Percentiles rank a stretch among this genome's conserved stretches.
These are phyloP conservation scores for Salvia sclarea DNA, from an alignment of 305 asterid genomes.

Conservation along the genomic window DNA sequence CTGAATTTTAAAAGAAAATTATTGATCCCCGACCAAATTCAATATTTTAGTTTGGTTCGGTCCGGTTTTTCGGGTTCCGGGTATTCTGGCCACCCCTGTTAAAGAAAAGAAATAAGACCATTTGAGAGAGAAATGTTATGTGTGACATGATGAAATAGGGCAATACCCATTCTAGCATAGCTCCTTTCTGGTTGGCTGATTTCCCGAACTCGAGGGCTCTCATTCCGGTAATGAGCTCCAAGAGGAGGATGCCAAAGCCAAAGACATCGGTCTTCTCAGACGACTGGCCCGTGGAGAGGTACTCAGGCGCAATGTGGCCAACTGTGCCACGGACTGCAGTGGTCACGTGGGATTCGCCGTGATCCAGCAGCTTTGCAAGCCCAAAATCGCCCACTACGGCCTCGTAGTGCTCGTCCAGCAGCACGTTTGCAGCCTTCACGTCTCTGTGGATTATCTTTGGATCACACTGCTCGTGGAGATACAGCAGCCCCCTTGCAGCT, in stretches of 20 bases:
- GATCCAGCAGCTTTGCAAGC: constrained; percentile 91
- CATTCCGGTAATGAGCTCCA: constrained; percentile 95
- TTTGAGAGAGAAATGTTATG: not conserved
- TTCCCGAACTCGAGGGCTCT: constrained; percentile 89
- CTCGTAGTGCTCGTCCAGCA: constrained; percentile 76
- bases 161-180: constrained; percentile 86
- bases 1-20: too few relatives aligned
- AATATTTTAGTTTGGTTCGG: too few relatives aligned
- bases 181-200: constrained; percentile 79
- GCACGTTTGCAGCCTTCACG: constrained; percentile 92
- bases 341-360: constrained; percentile 87
- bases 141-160: not conserved
- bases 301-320: constrained; percentile 95
- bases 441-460: constrained; percentile 96
- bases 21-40: too few relatives aligned
- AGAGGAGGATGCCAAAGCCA: constrained; percentile 87
- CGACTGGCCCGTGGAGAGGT: constrained; percentile 97
- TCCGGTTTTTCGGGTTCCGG: too few relatives aligned
- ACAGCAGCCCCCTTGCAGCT: constrained; percentile 87
- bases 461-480: constrained; percentile 96
- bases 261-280: constrained; percentile 95
- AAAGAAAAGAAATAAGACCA: not conserved
- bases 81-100: too few relatives aligned
- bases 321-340: constrained; percentile 98
- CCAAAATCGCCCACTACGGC: constrained; percentile 96